Conservation (phyloP, 1,284 basidiomycete genomes). For the Fistulina hepatica region DNA sequence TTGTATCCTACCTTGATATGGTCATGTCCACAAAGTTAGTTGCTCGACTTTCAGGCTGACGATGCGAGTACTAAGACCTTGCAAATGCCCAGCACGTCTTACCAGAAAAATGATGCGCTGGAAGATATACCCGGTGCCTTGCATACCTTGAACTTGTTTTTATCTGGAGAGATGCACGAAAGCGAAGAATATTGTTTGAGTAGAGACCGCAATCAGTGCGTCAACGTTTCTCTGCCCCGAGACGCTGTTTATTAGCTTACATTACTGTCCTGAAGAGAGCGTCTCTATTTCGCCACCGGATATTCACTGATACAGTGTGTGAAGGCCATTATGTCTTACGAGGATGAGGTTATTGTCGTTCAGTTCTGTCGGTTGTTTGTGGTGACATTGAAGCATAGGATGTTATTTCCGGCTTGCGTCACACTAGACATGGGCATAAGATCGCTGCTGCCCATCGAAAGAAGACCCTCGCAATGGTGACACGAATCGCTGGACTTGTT, state of each 20-base stretch:
- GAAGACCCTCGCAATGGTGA: slow-evolving; percentile 45
- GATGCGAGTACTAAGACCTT: too few relatives aligned
- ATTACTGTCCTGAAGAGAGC: slow-evolving; percentile 36
- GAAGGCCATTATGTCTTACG: slow-evolving; percentile 74
- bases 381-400: slow-evolving; percentile 33
- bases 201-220: slow-evolving; percentile 54
- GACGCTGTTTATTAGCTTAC: slow-evolving; percentile 2
- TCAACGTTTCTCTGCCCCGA: slow-evolving; percentile 8
- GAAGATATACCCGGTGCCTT: slow-evolving; percentile 54
- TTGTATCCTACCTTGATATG: too few relatives aligned
- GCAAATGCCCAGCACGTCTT: slow-evolving; percentile 31
- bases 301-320: slow-evolving; percentile 75
- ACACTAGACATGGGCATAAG: slow-evolving; percentile 51
- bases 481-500: slow-evolving; percentile 50
- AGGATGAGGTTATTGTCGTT: slow-evolving; percentile 53
- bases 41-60: too few relatives aligned
- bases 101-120: slow-evolving; percentile 38
- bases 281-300: slow-evolving; percentile 81
- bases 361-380: slow-evolving; percentile 7
- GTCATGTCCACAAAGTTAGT: too few relatives aligned
- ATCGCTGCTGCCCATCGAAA: slow-evolving; percentile 59
- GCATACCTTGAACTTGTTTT: slow-evolving; percentile 70
- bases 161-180: slow-evolving; percentile 84
- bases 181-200: slow-evolving; percentile 66
- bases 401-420: slow-evolving; percentile 50